Evolutionary conservation across 2,329 filamentous ascomycete genomes (phyloP), one percentile per base, ranked within the genome.

Genomic region (Botrytis elliptica): DNA sequence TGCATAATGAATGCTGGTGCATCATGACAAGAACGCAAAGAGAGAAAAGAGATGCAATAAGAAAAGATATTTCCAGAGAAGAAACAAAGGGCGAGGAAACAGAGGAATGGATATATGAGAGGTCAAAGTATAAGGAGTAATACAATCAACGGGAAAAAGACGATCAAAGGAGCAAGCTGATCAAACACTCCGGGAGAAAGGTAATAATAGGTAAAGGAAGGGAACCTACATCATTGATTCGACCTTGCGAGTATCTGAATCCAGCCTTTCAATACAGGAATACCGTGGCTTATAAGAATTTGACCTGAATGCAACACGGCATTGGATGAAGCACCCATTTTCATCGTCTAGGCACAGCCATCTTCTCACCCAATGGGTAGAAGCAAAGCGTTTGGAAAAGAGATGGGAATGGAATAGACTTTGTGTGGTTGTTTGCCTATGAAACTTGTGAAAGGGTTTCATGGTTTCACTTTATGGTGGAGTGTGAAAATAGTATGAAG

Each of bases 401-500:
- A 52, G 42, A 16, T 52, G 59, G 33, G 59, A 71, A 65, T 49
- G 25, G 40, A 7, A 65, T 52, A 52, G 14, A 16, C 9, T 33
- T 57, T n/a, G 38, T 42, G n/a, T n/a, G 18, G 44, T 66, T 65
- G 42, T 49, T 66, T 52, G 14, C n/a, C 29, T 49, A 40, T 71
- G 59, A 66, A 71, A 71, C 59, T 36, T 25, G 25, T 66, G 49
- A n/a, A 72, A 46, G 25, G 60, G 70, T 67, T 72, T 57, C 70
- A 72, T n/a, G 20, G 60, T 59, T 52, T 66, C 70, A 55, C 44
- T 60, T n/a, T 29, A 12, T 71, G 70, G 38, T 57, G 6, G 29
- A 62, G 55, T 62, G 46, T 44, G n/a, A 25, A 52, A 42, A 36
- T 71, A 36, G 46, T 42, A 25, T 42, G 60, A 16, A 1, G 59